Percentiles rank a stretch among this genome's conserved stretches.
Evolutionary conservation across 805 yeast species (phyloP).

Genomic region (Spathaspora passalidarum): DNA sequence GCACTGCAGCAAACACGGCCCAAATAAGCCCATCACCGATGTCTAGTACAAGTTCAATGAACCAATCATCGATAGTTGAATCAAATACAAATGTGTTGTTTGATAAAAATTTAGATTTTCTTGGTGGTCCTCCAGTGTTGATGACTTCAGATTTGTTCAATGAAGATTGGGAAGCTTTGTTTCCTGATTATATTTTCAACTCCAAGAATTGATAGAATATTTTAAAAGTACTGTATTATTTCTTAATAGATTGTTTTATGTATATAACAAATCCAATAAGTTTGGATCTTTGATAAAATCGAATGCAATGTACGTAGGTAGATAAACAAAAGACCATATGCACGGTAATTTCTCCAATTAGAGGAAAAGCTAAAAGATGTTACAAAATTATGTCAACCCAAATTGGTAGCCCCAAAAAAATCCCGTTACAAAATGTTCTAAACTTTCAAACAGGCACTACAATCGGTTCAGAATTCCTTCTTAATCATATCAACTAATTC

Average conservation of each 20-base stretch:
- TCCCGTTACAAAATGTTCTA: too few species aligned
- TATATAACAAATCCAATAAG: not conserved
- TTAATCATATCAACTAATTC: too few species aligned
- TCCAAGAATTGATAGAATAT: conserved; percentile 10
- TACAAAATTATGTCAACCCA: too few species aligned
- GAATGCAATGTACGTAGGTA: too few species aligned
- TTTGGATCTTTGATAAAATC: too few species aligned
- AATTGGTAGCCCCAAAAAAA: too few species aligned
- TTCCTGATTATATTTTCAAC: conserved; percentile 44
- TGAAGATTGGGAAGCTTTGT: conserved; percentile 49
- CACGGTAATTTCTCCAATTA: too few species aligned
- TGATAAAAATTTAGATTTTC: conserved; percentile 29
- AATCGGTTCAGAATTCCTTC: too few species aligned
- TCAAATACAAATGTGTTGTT: conserved; percentile 18
- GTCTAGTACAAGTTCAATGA: not conserved
- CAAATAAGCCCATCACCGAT: not conserved
- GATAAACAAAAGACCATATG: too few species aligned
- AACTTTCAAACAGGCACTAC: too few species aligned
- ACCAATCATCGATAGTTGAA: conserved; percentile 6
- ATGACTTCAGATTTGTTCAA: conserved; percentile 48
- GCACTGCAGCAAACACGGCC: not conserved
- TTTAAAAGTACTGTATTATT: not conserved
- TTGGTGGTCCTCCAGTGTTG: conserved; percentile 52
- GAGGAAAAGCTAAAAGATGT: too few species aligned
- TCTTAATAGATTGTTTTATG: not conserved